Conservation (phyloP, 169 alveolate genomes). For the Amoebophrya sp. region DNA sequence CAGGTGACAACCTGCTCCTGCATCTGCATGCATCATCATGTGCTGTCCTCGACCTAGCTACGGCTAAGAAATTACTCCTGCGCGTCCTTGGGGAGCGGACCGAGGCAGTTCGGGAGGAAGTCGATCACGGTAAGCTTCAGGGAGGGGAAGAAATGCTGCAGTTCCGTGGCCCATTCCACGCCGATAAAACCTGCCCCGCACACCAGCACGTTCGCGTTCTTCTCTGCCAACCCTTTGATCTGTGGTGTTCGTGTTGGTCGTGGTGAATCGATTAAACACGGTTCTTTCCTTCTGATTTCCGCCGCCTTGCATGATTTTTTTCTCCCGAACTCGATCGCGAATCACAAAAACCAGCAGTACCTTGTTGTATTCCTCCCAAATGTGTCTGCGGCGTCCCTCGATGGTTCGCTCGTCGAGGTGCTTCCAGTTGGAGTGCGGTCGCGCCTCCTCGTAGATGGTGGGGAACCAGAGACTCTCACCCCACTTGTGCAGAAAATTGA, state of each 20-base stretch:
- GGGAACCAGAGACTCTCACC: slow-evolving; percentile 37
- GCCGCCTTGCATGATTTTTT: too few relatives aligned
- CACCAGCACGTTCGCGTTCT: slow-evolving; percentile 22
- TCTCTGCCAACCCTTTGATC: slow-evolving; percentile 8
- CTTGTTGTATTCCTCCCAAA: slow-evolving; percentile 32
- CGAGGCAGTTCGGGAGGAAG: slow-evolving; percentile 30
- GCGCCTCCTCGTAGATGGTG: slow-evolving; percentile 29
- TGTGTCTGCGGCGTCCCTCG: slow-evolving; percentile 34
- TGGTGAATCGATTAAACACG: too few relatives aligned
- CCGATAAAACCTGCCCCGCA: slow-evolving; percentile 37
- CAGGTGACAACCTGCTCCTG: neutral
- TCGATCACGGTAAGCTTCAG: slow-evolving; percentile 29
- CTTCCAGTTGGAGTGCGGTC: slow-evolving; percentile 24
- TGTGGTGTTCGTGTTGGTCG: too few relatives aligned
- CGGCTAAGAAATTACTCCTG: neutral
- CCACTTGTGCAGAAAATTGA: slow-evolving; percentile 17
- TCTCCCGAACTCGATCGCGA: too few relatives aligned
- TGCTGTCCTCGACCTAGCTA: neutral
- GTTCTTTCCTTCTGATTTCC: too few relatives aligned
- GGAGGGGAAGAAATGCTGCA: slow-evolving; percentile 29
- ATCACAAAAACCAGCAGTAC: too few relatives aligned
- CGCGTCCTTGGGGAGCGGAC: slow-evolving; percentile 33
- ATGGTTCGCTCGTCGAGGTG: slow-evolving; percentile 33
- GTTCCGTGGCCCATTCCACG: slow-evolving; percentile 36
- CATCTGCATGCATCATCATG: neutral